A percentile compares a stretch with the other conserved stretches of the same genome.
phyloP scores from a whole-genome alignment of 1,139 yeast species.

The Debaryomyces udenii region DNA sequence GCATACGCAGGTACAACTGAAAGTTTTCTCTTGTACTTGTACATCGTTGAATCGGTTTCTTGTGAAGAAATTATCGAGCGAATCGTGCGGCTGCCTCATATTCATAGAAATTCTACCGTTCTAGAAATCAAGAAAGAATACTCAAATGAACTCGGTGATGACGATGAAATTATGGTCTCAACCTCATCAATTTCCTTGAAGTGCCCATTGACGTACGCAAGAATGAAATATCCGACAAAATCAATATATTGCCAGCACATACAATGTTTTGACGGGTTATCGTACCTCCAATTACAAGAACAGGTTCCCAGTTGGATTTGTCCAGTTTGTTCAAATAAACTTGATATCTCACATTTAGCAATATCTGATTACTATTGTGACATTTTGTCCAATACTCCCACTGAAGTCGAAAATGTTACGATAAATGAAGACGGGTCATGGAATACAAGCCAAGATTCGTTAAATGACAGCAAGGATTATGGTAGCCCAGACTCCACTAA shows the following conservation, averaged over 20 bases:
- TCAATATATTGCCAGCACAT: conserved; percentile 63
- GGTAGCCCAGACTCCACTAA: too few relatives aligned
- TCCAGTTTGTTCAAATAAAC: conserved; percentile 57
- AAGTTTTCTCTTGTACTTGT: conserved; percentile 51
- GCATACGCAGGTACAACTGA: conserved; percentile 55
- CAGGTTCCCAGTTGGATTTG: conserved; percentile 71
- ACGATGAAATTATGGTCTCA: conserved; percentile 60
- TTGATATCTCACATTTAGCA: conserved; percentile 55
- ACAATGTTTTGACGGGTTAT: conserved; percentile 71
- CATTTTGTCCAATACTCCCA: conserved; percentile 46
- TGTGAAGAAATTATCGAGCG: conserved; percentile 36
- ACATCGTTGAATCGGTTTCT: conserved; percentile 52
- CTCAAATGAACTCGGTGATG: conserved; percentile 40
- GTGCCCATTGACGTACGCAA: conserved; percentile 67
- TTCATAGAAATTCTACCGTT: conserved; percentile 50
- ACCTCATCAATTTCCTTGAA: conserved; percentile 58
- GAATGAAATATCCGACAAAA: conserved; percentile 62
- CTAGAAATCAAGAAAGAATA: conserved; percentile 40
- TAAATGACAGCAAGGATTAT: background rate
- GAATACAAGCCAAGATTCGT: conserved; percentile 25
- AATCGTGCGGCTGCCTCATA: conserved; percentile 43
- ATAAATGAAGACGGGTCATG: conserved; percentile 63
- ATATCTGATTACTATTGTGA: conserved; percentile 63
- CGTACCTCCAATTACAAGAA: conserved; percentile 60
- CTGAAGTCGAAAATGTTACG: conserved; percentile 56